Evolutionary conservation across 2,329 filamentous ascomycete genomes (phyloP).

Genomic region (Ophiostoma himal-ulmi): DNA sequence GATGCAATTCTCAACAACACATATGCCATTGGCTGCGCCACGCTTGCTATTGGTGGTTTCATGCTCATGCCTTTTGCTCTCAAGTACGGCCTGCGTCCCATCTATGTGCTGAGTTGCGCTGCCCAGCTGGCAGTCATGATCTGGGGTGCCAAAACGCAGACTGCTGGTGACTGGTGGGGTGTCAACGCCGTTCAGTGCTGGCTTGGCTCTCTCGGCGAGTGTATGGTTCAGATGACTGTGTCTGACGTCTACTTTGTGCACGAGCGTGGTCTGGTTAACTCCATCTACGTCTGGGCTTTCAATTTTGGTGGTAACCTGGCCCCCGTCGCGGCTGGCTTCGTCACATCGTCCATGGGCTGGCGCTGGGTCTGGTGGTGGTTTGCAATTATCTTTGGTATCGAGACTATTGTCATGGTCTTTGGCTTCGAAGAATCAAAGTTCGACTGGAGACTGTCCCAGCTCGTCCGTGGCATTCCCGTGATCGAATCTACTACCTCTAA

Average conservation of each 20-base stretch:
- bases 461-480: neutral
- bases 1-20: slow-evolving; percentile 35
- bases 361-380: slow-evolving; percentile 39
- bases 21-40: slow-evolving; percentile 29
- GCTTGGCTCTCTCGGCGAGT: slow-evolving; percentile 29
- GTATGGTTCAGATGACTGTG: slow-evolving; percentile 39
- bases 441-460: slow-evolving; percentile 3
- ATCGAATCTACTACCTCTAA: neutral
- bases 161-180: slow-evolving; percentile 32
- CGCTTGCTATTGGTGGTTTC: slow-evolving; percentile 35
- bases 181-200: slow-evolving; percentile 31
- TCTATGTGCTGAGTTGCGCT: slow-evolving; percentile 34
- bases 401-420: slow-evolving; percentile 18
- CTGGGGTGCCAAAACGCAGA: slow-evolving; percentile 33
- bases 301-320: slow-evolving; percentile 40
- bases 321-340: slow-evolving; percentile 46
- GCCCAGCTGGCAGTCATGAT: slow-evolving; percentile 34
- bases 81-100: slow-evolving; percentile 36
- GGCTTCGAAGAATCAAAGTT: slow-evolving; percentile 24
- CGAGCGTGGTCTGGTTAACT: slow-evolving; percentile 37
- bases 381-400: slow-evolving; percentile 28
- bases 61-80: slow-evolving; percentile 36
- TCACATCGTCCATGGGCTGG: slow-evolving; percentile 45
- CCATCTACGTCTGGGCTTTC: slow-evolving; percentile 39
- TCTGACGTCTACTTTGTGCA: slow-evolving; percentile 41